Evolutionary conservation across 164 flowering plant genomes (phyloP), one percentile per base, ranked within the genome.

Genomic region (Umbellularia californica): DNA sequence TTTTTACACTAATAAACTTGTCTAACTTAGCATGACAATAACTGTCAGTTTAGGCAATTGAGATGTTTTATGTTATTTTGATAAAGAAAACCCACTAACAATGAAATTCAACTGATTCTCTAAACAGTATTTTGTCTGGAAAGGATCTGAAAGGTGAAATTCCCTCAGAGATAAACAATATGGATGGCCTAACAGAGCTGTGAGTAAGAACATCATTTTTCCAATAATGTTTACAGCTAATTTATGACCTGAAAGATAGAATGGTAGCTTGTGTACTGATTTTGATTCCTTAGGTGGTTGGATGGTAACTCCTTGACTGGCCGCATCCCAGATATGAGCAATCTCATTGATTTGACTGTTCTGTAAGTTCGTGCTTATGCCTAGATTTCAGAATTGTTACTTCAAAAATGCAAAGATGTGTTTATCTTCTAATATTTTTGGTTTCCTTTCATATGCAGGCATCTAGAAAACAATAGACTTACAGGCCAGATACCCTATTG

Each of bases 381-480:
- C 73, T 65, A 22, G 17, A 62, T 74, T 50, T 60, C 25, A 35
- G 25, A 35, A 68, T 2, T n/a, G n/a, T 65, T 28, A 22, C 20
- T 23, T 33, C 20, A 50, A 64, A 55, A 30, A 15, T 22, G 17
- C 2, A 17, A 27, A 50, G 69, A 17, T 6, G 17, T 28, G 15
- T 24, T n/a, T 58, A 27, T 65, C 50, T 70, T 62, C 25, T 72
- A n/a, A 58, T 69, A 41, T 33, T 28, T 65, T 58, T 70, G 65
- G 70, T 79, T 72, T 25, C 58, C 69, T 15, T 1, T 47, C 70
- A 71, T 50, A 58, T 87, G 88, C 92, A 95, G 99, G 83, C 99
- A 95, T 86, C 84, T 95, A 51, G 98, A 93, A 84, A 88, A 93
- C 88, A 95, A 95, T 78, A 77, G 79, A 74, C 80, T 93, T 62